phyloP scores from a whole-genome alignment of 2,329 filamentous ascomycete species.

The Phyllachora maydis region DNA sequence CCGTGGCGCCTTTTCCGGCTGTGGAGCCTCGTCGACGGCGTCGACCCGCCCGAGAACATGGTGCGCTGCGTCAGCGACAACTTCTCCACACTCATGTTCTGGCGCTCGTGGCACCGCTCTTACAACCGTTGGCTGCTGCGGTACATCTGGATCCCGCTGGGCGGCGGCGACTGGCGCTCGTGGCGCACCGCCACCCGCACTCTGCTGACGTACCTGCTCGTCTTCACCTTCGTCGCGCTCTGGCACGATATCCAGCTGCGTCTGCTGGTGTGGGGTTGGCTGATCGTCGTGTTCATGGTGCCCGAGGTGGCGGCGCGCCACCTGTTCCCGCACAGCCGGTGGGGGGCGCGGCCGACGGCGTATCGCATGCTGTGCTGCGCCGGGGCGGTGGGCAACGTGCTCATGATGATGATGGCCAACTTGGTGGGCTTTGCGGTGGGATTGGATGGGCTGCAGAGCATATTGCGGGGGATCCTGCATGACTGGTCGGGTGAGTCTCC shows the following conservation, averaged over 20 bases:
- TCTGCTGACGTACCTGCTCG: conserved; percentile 55
- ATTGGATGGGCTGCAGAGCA: conserved; percentile 61
- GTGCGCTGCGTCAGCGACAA: conserved; percentile 91
- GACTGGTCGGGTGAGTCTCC: conserved; percentile 43
- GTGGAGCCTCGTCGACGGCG: conserved; percentile 78
- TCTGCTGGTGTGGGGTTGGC: conserved; percentile 89
- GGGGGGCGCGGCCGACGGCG: conserved; percentile 43
- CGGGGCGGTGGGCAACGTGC: conserved; percentile 62
- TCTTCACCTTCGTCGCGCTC: conserved; percentile 92
- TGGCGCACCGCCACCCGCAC: conserved; percentile 29
- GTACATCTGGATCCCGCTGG: conserved; percentile 85
- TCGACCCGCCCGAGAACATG: conserved; percentile 97
- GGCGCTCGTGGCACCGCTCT: conserved; percentile 88
- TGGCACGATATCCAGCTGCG: conserved; percentile 95
- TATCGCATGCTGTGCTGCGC: conserved; percentile 67
- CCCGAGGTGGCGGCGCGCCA: conserved; percentile 59
- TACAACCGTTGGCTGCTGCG: conserved; percentile 91
- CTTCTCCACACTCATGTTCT: conserved; percentile 77
- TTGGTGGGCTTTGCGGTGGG: conserved; percentile 89
- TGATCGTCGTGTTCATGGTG: conserved; percentile 82
- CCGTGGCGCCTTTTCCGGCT: conserved; percentile 98
- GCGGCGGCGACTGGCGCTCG: conserved; percentile 37
- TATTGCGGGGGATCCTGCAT: conserved; percentile 55
- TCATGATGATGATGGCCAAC: conserved; percentile 95
- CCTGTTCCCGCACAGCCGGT: conserved; percentile 54